phyloP scores from a whole-genome alignment of 2,329 filamentous ascomycete genomes.

The Davidsoniella australis region DNA sequence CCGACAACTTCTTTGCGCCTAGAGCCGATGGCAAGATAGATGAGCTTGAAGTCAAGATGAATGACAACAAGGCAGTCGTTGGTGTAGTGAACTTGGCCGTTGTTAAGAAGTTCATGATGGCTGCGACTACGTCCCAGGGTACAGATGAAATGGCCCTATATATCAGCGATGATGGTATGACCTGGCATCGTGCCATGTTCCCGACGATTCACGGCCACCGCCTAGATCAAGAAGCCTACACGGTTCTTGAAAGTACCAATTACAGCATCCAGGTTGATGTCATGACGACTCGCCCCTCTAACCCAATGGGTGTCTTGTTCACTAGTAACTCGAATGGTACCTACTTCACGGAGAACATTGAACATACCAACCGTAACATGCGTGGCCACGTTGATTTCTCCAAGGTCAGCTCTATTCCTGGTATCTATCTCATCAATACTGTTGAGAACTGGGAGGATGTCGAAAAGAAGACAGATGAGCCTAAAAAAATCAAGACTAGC shows the following conservation, averaged over 20 bases:
- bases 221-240: slow-evolving; percentile 73
- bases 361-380: slow-evolving; percentile 74
- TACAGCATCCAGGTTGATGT: slow-evolving; percentile 97
- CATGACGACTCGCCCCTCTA: slow-evolving; percentile 47
- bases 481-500: slow-evolving; percentile 56
- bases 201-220: slow-evolving; percentile 53
- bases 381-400: slow-evolving; percentile 82
- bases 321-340: slow-evolving; percentile 96
- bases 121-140: slow-evolving; percentile 59
- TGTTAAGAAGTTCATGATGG: slow-evolving; percentile 75
- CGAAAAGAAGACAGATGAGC: slow-evolving; percentile 28
- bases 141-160: slow-evolving; percentile 87
- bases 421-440: slow-evolving; percentile 76
- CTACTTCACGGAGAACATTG: slow-evolving; percentile 81
- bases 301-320: slow-evolving; percentile 72
- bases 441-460: slow-evolving; percentile 77
- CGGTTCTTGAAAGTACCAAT: slow-evolving; percentile 85
- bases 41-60: slow-evolving; percentile 61
- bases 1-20: slow-evolving; percentile 63
- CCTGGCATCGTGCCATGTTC: slow-evolving; percentile 88
- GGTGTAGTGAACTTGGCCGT: slow-evolving; percentile 69
- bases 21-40: slow-evolving; percentile 29
- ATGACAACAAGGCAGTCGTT: slow-evolving; percentile 53
- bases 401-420: slow-evolving; percentile 79
- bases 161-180: slow-evolving; percentile 65